Conservation (phyloP, 768 basidiomycete genomes). For the Auricularia cornea region DNA sequence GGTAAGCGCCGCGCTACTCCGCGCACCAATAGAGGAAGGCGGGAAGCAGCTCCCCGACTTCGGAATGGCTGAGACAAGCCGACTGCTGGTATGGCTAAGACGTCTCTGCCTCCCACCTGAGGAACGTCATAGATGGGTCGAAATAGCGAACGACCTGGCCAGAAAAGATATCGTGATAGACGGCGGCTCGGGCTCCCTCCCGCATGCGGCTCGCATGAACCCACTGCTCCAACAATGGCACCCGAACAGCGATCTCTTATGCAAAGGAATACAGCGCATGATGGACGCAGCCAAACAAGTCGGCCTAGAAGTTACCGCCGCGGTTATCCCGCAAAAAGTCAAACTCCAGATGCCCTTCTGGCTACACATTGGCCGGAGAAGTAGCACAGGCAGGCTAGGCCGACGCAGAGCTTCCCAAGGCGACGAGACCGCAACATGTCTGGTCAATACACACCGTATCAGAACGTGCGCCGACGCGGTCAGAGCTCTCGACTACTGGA, state of each 20-base stretch:
- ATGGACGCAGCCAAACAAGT: not conserved
- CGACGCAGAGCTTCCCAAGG: not conserved
- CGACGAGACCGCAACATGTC: not conserved
- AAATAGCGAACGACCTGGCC: not conserved
- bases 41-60: not conserved
- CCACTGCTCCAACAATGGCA: not conserved
- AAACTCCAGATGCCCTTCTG: not conserved
- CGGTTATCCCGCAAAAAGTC: not conserved
- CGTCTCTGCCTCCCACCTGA: not conserved
- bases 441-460: not conserved
- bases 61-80: not conserved
- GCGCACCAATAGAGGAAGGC: not conserved
- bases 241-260: not conserved
- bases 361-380: not conserved
- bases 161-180: not conserved
- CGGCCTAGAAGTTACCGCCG: not conserved
- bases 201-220: not conserved
- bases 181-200: not conserved
- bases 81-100: not conserved
- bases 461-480: not conserved
- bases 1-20: not conserved
- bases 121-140: not conserved
- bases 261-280: not conserved
- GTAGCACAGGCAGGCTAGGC: not conserved
- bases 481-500: constrained; percentile 16